These are phyloP conservation scores for Marasmius tenuissimus DNA, from an alignment of 1,284 basidiomycete genomes.

Conservation along the genomic window DNA sequence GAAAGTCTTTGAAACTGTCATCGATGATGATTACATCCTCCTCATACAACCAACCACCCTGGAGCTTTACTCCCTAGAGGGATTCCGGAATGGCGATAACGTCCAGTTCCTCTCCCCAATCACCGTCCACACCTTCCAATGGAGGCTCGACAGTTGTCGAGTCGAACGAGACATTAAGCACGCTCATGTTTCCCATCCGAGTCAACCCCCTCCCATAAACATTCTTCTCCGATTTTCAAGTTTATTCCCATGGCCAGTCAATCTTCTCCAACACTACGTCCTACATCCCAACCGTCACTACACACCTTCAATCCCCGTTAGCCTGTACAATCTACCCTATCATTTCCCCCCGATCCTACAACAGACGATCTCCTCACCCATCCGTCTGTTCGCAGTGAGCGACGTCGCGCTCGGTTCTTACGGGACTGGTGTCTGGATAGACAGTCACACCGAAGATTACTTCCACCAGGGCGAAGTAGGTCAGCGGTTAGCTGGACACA, in stretches of 20 bases:
- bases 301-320: constrained; percentile 22
- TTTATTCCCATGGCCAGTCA: constrained; percentile 66
- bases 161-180: constrained; percentile 29
- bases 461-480: constrained; percentile 46
- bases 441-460: constrained; percentile 55
- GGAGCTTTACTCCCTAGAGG: constrained; percentile 36
- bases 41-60: constrained; percentile 38
- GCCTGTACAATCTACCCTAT: constrained; percentile 44
- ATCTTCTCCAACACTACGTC: constrained; percentile 61
- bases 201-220: constrained; percentile 37
- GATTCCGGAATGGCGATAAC: constrained; percentile 17
- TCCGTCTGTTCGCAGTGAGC: constrained; percentile 56
- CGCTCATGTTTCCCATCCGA: constrained; percentile 8
- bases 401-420: constrained; percentile 55
- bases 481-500: constrained; percentile 53
- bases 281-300: constrained; percentile 45
- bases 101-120: constrained; percentile 38
- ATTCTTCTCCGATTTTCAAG: constrained; percentile 60
- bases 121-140: constrained; percentile 48
- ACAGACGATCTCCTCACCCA: constrained; percentile 53
- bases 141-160: constrained; percentile 52
- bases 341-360: constrained; percentile 34
- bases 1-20: constrained; percentile 35
- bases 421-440: constrained; percentile 65
- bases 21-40: constrained; percentile 40